Evolutionary conservation across 148 eudicot species (phyloP).

Genomic region (Simmondsia chinensis): DNA sequence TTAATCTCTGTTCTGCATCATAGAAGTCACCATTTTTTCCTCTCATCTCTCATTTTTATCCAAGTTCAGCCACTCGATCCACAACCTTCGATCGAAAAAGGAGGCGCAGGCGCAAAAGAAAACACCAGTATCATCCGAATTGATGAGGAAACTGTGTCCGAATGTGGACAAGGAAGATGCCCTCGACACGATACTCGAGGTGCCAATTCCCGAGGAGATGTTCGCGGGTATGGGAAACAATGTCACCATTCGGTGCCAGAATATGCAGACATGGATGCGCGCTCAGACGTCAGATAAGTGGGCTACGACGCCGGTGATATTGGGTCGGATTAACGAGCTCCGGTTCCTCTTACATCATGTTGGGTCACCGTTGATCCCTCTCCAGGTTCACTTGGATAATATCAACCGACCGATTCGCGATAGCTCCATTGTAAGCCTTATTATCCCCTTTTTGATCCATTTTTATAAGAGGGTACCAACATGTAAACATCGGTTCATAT

Average conservation of each 20-base stretch:
- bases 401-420: slow-evolving; percentile 51
- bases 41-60: no score
- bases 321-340: slow-evolving; percentile 72
- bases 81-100: no score
- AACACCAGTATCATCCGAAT: no score
- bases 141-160: slow-evolving; percentile 92
- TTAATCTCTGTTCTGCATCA: no score
- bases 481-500: no score
- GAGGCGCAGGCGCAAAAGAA: no score
- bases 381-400: slow-evolving; percentile 64
- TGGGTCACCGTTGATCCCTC: slow-evolving; percentile 88
- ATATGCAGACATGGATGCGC: slow-evolving; percentile 93
- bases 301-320: slow-evolving; percentile 61
- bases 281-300: slow-evolving; percentile 80
- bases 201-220: slow-evolving; percentile 95
- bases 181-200: slow-evolving; percentile 83
- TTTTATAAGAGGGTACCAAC: no score
- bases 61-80: no score
- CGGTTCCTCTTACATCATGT: slow-evolving; percentile 69
- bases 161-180: slow-evolving; percentile 82
- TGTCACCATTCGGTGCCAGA: slow-evolving; percentile 56
- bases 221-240: slow-evolving; percentile 63
- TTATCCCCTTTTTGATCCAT: background rate
- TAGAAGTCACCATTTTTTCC: no score
- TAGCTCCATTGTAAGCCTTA: slow-evolving; percentile 59